These are phyloP conservation scores for Tolypocladium tropicale DNA, from an alignment of 2,329 filamentous ascomycete species.

Conservation along the genomic window DNA sequence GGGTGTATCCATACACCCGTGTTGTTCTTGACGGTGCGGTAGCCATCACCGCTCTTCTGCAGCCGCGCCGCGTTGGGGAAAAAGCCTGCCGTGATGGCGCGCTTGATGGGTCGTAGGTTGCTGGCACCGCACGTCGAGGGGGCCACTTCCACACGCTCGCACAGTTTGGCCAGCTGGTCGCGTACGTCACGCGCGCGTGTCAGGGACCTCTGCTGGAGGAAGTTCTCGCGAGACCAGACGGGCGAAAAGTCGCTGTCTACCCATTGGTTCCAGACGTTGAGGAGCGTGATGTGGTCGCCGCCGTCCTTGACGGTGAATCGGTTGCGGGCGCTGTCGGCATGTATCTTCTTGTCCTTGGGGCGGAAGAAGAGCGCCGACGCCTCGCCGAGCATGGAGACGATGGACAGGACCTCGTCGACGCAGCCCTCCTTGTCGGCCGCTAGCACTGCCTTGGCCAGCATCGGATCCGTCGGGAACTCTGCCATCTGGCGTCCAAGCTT, in stretches of 20 bases:
- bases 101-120: constrained; percentile 69
- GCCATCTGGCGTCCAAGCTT: constrained; percentile 90
- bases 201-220: constrained; percentile 81
- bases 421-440: constrained; percentile 86
- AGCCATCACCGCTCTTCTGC: constrained; percentile 74
- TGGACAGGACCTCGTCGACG: constrained; percentile 82
- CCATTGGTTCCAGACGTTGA: constrained; percentile 96
- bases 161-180: constrained; percentile 84
- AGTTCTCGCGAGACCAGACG: constrained; percentile 88
- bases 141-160: constrained; percentile 82
- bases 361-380: constrained; percentile 84
- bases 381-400: constrained; percentile 91
- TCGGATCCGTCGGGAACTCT: constrained; percentile 86
- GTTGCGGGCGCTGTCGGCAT: constrained; percentile 81
- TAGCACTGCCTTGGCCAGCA: constrained; percentile 81
- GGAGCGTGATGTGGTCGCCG: constrained; percentile 77
- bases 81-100: constrained; percentile 83
- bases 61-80: constrained; percentile 86
- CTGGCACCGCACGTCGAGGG: constrained; percentile 57
- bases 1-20: constrained; percentile 89
- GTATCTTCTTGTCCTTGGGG: constrained; percentile 94
- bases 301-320: constrained; percentile 86
- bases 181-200: constrained; percentile 83
- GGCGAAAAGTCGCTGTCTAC: constrained; percentile 82
- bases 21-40: constrained; percentile 85